Conservation (phyloP, 1,284 basidiomycete species). For the Cryptococcus depauperatus region DNA sequence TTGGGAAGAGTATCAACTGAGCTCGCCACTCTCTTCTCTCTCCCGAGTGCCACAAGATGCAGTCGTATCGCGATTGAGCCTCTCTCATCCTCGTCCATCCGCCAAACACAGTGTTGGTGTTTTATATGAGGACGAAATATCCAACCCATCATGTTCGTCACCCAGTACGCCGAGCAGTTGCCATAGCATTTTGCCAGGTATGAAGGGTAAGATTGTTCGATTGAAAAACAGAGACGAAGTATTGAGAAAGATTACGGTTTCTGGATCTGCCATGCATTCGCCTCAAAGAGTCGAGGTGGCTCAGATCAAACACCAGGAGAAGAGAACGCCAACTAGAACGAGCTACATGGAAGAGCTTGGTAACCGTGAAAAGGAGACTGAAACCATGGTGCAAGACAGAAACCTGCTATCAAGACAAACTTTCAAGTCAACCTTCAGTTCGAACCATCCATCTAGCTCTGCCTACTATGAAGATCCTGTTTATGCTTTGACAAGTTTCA, state of each 20-base stretch:
- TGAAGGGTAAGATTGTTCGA: slow-evolving; percentile 33
- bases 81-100: not conserved
- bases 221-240: slow-evolving; percentile 37
- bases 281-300: too few relatives aligned
- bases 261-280: slow-evolving; percentile 9
- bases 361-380: not conserved
- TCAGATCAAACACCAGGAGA: not conserved
- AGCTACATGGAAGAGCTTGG: not conserved
- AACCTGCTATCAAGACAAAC: not conserved
- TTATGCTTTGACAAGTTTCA: too few relatives aligned
- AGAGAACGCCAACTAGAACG: not conserved
- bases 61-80: not conserved
- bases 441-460: too few relatives aligned
- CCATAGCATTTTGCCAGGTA: slow-evolving; percentile 25
- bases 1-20: slow-evolving; percentile 7
- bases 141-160: slow-evolving; percentile 7
- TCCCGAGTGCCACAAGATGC: not conserved
- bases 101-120: not conserved
- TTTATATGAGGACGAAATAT: slow-evolving; percentile 7
- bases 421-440: too few relatives aligned
- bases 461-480: too few relatives aligned
- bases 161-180: slow-evolving; percentile 7
- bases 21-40: not conserved
- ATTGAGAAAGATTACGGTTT: slow-evolving; percentile 33
- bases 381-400: not conserved